Base-by-base conservation (phyloP, 2,329 filamentous ascomycete genomes). In the Pseudodiploospora longispora region DNA sequence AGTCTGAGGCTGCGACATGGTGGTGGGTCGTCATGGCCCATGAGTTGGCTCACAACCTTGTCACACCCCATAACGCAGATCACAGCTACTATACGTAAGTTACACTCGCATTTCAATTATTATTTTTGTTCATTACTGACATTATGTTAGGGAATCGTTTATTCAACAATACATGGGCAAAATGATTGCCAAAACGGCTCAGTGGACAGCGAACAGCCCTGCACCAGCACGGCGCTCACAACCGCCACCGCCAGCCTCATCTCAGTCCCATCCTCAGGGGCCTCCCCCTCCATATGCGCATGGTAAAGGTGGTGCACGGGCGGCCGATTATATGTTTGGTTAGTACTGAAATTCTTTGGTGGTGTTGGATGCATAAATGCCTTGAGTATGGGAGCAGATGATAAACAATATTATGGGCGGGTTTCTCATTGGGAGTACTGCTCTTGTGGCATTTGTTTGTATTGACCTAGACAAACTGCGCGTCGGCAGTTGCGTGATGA, bases 11-110 rank as follows among this genome's bases (percentile, higher is more conserved):
- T 3, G 70, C 80, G 46, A 78, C 84, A 1, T 95, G 90, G 72
- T 97, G 91, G 91, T 96, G 85, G 79, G 85, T 95, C 51, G 89
- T 93, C n/a, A 63, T 96, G 49, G 94, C 89, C 50, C 93, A 98
- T 61, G 94, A 98, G 67, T 68, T 98, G 62, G 90, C 93, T 46
- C 93, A 98, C 66, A 98, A 98, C 61, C 68, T 98, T 43, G 87
- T 95, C 6, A 67, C 69, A 33, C 75, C 80, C 50, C 91, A 97
- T 63, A 84, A 83, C 57, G 72, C 85, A 10, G 77, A 85, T 43
- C 88, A 95, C 64, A 86, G 82, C 56, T 95, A 83, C 59, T 95
- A 93, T 59, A 91, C 83, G 68, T 82, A 66, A 64, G 75, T 68
- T 39, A 12, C 6, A 32, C 36, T 5, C 1, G 19, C 19, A 4